Percentiles rank a stretch among this genome's conserved stretches.
Conservation (phyloP, 2,329 filamentous ascomycete species). For the Ophiocordyceps camponoti-floridani region DNA sequence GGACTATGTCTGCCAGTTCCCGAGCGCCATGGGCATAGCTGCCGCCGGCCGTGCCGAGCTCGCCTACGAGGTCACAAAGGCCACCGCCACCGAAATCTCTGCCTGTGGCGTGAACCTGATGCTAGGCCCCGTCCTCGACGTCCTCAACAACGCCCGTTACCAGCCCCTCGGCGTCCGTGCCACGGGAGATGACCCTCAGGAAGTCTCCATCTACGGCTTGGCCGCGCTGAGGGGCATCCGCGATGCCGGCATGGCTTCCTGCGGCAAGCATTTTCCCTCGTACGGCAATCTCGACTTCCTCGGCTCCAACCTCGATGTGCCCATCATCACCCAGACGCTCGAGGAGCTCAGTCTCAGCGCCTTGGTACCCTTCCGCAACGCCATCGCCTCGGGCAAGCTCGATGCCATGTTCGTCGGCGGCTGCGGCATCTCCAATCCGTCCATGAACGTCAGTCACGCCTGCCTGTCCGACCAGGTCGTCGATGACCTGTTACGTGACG, state of each 20-base stretch:
- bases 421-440: slow-evolving; percentile 78
- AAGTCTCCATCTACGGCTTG: slow-evolving; percentile 83
- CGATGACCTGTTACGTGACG: slow-evolving; percentile 71
- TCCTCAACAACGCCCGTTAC: slow-evolving; percentile 80
- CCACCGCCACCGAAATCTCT: slow-evolving; percentile 79
- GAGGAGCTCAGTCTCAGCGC: slow-evolving; percentile 88
- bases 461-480: slow-evolving; percentile 88
- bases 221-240: slow-evolving; percentile 86
- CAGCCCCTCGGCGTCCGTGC: slow-evolving; percentile 83
- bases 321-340: slow-evolving; percentile 85
- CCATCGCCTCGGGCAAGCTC: slow-evolving; percentile 61
- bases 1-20: slow-evolving; percentile 89
- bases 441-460: slow-evolving; percentile 89
- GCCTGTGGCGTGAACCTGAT: slow-evolving; percentile 94
- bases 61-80: slow-evolving; percentile 79
- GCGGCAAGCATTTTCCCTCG: slow-evolving; percentile 91
- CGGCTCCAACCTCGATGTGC: slow-evolving; percentile 78
- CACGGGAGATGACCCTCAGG: slow-evolving; percentile 81
- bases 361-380: slow-evolving; percentile 78
- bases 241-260: slow-evolving; percentile 73
- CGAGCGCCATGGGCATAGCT: slow-evolving; percentile 92
- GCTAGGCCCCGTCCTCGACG: slow-evolving; percentile 82
- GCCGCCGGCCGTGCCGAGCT: slow-evolving; percentile 73
- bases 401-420: slow-evolving; percentile 95
- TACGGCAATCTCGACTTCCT: slow-evolving; percentile 92